Evolutionary conservation across 306 rosid genomes (phyloP).

Genomic region (Vigna radiata): DNA sequence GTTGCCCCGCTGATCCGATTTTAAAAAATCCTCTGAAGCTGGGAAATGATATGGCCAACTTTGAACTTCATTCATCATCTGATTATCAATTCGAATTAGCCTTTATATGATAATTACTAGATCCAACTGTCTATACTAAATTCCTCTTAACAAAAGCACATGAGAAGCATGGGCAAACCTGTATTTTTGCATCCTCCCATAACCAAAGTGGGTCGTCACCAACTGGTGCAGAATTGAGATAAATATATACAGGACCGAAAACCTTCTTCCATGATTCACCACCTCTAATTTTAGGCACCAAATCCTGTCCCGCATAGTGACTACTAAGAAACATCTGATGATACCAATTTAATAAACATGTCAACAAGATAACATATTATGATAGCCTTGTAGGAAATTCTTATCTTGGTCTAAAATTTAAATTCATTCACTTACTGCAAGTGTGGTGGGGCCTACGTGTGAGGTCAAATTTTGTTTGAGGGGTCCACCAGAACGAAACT

Average conservation of each 20-base stretch:
- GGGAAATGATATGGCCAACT: conserved; percentile 90
- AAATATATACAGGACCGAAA: conserved; percentile 76
- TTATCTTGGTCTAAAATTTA: conserved; percentile 23
- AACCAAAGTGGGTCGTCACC: conserved; percentile 58
- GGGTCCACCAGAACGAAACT: conserved; percentile 90
- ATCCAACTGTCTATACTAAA: conserved; percentile 37
- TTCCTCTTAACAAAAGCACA: conserved; percentile 44
- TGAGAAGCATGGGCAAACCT: conserved; percentile 55
- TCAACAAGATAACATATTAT: conserved; percentile 35
- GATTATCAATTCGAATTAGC: conserved; percentile 50
- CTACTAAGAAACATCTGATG: conserved; percentile 83
- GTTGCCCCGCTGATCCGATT: conserved; percentile 66
- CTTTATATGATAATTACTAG: conserved; percentile 37
- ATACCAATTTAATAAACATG: conserved; percentile 41
- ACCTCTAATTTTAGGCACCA: conserved; percentile 59
- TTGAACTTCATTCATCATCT: conserved; percentile 77
- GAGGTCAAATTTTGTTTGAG: conserved; percentile 79
- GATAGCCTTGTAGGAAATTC: conserved; percentile 18
- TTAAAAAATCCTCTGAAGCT: conserved; percentile 70
- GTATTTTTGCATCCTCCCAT: conserved; percentile 87
- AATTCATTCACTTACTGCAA: conserved; percentile 68
- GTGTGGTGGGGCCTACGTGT: conserved; percentile 86
- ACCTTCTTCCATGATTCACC: conserved; percentile 95
- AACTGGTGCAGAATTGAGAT: conserved; percentile 63
- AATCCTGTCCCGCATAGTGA: conserved; percentile 86